Evolutionary conservation across 1,139 yeast species (phyloP).

Genomic region (Pichia sp.): DNA sequence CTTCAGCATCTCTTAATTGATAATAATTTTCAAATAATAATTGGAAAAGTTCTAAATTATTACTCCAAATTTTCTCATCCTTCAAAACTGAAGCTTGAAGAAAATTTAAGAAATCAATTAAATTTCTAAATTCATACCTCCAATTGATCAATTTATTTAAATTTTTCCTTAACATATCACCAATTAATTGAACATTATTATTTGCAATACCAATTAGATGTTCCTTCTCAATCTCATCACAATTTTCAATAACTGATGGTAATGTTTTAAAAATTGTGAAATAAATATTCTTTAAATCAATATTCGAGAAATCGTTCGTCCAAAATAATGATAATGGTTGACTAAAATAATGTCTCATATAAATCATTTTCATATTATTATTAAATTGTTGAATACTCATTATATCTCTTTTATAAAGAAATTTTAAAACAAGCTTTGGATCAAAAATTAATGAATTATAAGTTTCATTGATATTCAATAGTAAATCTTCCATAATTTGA

Average conservation of each 20-base stretch:
- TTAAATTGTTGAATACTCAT: constrained; percentile 32
- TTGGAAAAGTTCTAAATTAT: constrained; percentile 24
- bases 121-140: constrained; percentile 23
- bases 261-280: constrained; percentile 36
- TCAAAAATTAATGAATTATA: constrained; percentile 28
- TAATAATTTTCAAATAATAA: constrained; percentile 22
- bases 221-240: constrained; percentile 10
- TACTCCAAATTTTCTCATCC: constrained; percentile 21
- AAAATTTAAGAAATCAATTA: constrained; percentile 25
- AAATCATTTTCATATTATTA: constrained; percentile 53
- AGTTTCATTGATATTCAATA: constrained; percentile 30
- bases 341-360: constrained; percentile 65
- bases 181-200: constrained; percentile 17
- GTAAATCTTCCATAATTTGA: constrained; percentile 28
- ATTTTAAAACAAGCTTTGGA: constrained; percentile 23
- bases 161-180: constrained; percentile 20
- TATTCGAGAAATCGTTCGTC: constrained; percentile 32
- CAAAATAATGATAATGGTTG: constrained; percentile 52
- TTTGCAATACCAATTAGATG: constrained; percentile 14
- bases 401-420: constrained; percentile 19
- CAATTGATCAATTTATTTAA: constrained; percentile 25
- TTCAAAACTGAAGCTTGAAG: constrained; percentile 20
- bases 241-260: constrained; percentile 37
- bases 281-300: constrained; percentile 30
- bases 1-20: constrained; percentile 13